A percentile compares a stretch with the other conserved stretches of the same genome.
Conservation (phyloP, 1,284 basidiomycete species). For the Stereum hirsutum region DNA sequence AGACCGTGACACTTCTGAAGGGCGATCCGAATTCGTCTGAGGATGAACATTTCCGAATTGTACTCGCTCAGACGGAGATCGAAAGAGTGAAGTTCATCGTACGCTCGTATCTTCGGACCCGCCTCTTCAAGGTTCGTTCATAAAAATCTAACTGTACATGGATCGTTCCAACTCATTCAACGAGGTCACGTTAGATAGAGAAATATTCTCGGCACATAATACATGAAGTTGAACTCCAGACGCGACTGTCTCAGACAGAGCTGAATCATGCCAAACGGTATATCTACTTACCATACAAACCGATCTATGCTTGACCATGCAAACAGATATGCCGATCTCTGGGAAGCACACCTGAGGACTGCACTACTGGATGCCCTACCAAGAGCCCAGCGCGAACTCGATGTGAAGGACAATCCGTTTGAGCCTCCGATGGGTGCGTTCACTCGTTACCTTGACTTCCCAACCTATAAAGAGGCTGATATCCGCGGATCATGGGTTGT, state of each 20-base stretch:
- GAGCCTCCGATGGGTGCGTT: slow-evolving; percentile 73
- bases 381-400: slow-evolving; percentile 60
- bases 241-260: slow-evolving; percentile 69
- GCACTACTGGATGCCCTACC: slow-evolving; percentile 78
- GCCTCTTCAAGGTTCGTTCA: slow-evolving; percentile 61
- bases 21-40: slow-evolving; percentile 76
- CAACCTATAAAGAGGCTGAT: background rate
- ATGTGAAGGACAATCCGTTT: slow-evolving; percentile 62
- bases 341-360: slow-evolving; percentile 64
- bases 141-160: background rate
- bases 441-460: background rate
- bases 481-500: too few species aligned
- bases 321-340: slow-evolving; percentile 63
- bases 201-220: slow-evolving; percentile 75
- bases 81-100: slow-evolving; percentile 89
- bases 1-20: slow-evolving; percentile 58
- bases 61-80: slow-evolving; percentile 88
- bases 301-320: background rate
- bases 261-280: slow-evolving; percentile 69
- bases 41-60: slow-evolving; percentile 85
- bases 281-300: slow-evolving; percentile 14
- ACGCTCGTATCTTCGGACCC: slow-evolving; percentile 77
- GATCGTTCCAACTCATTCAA: background rate
- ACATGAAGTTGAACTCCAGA: slow-evolving; percentile 57
- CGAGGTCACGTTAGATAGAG: slow-evolving; percentile 58